A percentile compares a stretch with the other conserved stretches of the same genome.
Evolutionary conservation across 495 filamentous ascomycete genomes (phyloP).

Genomic region (Xylaria palmicola): DNA sequence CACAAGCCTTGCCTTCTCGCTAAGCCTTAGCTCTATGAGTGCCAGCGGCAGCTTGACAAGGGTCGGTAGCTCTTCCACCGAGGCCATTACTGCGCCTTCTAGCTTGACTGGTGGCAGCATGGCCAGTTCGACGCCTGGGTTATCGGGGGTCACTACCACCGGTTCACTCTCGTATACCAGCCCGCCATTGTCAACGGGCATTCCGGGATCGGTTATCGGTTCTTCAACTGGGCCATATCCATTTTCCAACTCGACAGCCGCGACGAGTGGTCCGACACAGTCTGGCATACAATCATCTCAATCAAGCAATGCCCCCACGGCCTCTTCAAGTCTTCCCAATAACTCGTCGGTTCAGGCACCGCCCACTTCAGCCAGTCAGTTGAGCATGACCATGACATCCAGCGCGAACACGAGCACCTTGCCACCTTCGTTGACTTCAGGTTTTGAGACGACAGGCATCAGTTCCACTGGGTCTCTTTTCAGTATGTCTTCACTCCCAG

Average conservation of each 20-base stretch:
- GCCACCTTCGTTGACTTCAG: neutral
- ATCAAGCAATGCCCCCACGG: constrained; percentile 8
- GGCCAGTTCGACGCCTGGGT: neutral
- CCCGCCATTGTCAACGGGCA: neutral
- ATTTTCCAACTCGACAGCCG: constrained; percentile 1
- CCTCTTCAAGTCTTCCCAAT: neutral
- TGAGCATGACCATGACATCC: neutral
- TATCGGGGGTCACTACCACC: neutral
- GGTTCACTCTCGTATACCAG: neutral
- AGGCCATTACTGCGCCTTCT: neutral
- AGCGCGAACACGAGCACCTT: neutral
- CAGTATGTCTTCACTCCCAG: neutral
- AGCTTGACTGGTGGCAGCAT: neutral
- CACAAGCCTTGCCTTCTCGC: neutral
- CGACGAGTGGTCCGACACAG: neutral
- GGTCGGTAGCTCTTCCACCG: neutral
- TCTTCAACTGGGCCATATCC: constrained; percentile 1
- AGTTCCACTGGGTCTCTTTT: neutral
- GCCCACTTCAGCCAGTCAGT: neutral
- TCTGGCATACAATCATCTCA: constrained; percentile 2
- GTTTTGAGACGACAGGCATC: constrained; percentile 1
- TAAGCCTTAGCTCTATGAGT: neutral
- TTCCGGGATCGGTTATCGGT: neutral
- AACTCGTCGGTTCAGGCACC: neutral
- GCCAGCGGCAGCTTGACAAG: constrained; percentile 1